Percentiles rank a stretch among this genome's conserved stretches.
Conservation (phyloP, 2,329 filamentous ascomycete species). For the Cordyceps sp. region DNA sequence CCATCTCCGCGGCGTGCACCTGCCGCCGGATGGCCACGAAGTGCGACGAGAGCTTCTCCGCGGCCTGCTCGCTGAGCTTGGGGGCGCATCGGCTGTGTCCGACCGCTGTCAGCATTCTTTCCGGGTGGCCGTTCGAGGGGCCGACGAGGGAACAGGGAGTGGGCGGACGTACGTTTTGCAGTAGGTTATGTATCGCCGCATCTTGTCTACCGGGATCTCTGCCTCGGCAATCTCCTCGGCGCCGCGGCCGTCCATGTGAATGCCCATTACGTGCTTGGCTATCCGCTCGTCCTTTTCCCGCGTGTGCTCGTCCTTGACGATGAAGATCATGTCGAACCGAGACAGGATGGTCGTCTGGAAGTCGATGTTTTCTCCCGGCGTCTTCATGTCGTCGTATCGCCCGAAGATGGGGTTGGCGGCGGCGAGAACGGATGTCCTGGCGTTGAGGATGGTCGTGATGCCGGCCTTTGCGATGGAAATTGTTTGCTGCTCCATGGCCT, state of each 20-base stretch:
- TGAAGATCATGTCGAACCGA: constrained; percentile 99
- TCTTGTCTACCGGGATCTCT: constrained; percentile 87
- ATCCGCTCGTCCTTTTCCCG: constrained; percentile 81
- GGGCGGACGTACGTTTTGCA: constrained; percentile 62
- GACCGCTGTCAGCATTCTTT: too few species aligned
- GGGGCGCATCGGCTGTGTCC: constrained; percentile 72
- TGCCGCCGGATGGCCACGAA: constrained; percentile 93
- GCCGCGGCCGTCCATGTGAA: constrained; percentile 83
- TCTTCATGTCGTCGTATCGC: constrained; percentile 95
- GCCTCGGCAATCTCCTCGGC: constrained; percentile 69
- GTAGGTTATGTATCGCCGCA: constrained; percentile 94
- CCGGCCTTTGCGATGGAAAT: constrained; percentile 98
- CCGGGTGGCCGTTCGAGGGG: too few species aligned
- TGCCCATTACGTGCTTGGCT: constrained; percentile 90
- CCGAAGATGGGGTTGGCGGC: constrained; percentile 97
- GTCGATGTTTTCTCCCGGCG: constrained; percentile 95
- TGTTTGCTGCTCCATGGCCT: constrained; percentile 99
- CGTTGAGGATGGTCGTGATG: constrained; percentile 95
- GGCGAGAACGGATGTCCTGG: constrained; percentile 83
- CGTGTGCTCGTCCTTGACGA: constrained; percentile 90
- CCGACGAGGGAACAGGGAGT: too few species aligned
- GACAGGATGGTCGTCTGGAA: constrained; percentile 97
- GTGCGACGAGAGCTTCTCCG: constrained; percentile 90
- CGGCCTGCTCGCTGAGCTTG: constrained; percentile 73
- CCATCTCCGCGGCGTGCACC: constrained; percentile 78